phyloP scores from a whole-genome alignment of 2,329 filamentous ascomycete species.

The Paecilomyces sp. region DNA sequence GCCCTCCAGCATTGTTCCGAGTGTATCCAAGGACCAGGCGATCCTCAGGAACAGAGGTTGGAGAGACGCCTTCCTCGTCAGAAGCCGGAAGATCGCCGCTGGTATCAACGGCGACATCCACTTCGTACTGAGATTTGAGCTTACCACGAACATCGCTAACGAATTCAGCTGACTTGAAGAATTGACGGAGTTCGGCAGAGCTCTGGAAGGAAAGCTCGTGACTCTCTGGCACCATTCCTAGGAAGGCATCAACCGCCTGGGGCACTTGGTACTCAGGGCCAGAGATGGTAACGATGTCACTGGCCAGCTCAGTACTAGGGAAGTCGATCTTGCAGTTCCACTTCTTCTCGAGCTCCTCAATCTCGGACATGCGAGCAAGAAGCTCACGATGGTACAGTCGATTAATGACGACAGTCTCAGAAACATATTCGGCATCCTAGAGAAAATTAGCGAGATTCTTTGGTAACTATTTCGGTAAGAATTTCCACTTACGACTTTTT shows the following conservation, averaged over 20 bases:
- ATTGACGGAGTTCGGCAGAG: conserved; percentile 68
- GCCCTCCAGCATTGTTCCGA: conserved; percentile 89
- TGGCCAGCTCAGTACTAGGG: conserved; percentile 93
- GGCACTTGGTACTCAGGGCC: conserved; percentile 98
- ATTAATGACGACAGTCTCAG: conserved; percentile 87
- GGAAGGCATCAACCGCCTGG: conserved; percentile 88
- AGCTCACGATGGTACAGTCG: conserved; percentile 93
- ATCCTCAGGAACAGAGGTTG: conserved; percentile 44
- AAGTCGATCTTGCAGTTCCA: conserved; percentile 99
- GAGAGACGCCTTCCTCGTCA: conserved; percentile 32
- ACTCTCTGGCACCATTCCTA: conserved; percentile 96
- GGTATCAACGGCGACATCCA: conserved; percentile 68
- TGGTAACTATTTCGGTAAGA: conserved; percentile 1
- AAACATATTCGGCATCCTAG: conserved; percentile 91
- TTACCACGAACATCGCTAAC: conserved; percentile 71
- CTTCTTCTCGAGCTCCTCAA: conserved; percentile 95
- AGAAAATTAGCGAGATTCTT: neutral
- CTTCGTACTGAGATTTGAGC: conserved; percentile 85
- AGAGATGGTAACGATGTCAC: conserved; percentile 90
- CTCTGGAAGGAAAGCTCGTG: conserved; percentile 84
- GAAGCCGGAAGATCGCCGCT: conserved; percentile 21
- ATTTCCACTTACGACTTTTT: conserved; percentile 63
- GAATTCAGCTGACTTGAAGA: conserved; percentile 76
- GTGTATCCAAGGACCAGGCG: conserved; percentile 74
- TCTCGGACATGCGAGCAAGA: conserved; percentile 76